Evolutionary conservation across 768 basidiomycete species (phyloP).

Genomic region (Mycena floridula): DNA sequence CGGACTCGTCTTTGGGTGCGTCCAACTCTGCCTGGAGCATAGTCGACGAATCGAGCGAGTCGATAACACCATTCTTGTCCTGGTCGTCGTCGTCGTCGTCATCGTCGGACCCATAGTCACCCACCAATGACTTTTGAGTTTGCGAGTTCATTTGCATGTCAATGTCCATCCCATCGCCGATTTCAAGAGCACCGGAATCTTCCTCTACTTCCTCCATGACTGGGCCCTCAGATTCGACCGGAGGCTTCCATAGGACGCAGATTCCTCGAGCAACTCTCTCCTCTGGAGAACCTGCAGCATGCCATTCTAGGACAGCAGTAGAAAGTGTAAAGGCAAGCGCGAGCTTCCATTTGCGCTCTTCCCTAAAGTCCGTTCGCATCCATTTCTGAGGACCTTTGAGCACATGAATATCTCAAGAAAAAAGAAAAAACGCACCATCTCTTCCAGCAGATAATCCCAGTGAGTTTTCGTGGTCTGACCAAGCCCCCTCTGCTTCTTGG

Average conservation of each 20-base stretch:
- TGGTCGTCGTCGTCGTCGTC: slow-evolving; percentile 56
- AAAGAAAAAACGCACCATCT: slow-evolving; percentile 62
- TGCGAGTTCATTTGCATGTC: not conserved
- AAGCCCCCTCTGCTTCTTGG: slow-evolving; percentile 86
- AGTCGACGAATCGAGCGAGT: slow-evolving; percentile 49
- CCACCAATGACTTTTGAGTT: slow-evolving; percentile 15
- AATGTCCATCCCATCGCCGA: slow-evolving; percentile 19
- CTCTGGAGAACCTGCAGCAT: slow-evolving; percentile 58
- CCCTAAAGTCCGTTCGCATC: slow-evolving; percentile 93
- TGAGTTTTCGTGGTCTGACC: slow-evolving; percentile 75
- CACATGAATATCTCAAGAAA: not conserved
- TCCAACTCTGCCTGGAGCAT: slow-evolving; percentile 57
- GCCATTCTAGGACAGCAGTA: slow-evolving; percentile 83
- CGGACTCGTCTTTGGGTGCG: slow-evolving; percentile 29
- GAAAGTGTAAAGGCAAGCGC: slow-evolving; percentile 80
- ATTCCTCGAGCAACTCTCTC: slow-evolving; percentile 63
- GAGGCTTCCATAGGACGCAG: slow-evolving; percentile 58
- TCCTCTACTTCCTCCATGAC: slow-evolving; percentile 32
- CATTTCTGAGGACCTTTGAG: slow-evolving; percentile 62
- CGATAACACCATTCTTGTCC: slow-evolving; percentile 48
- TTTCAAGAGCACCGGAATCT: slow-evolving; percentile 17
- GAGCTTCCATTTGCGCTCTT: slow-evolving; percentile 91
- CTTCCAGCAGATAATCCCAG: slow-evolving; percentile 95
- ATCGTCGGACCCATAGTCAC: slow-evolving; percentile 61
- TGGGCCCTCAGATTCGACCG: slow-evolving; percentile 22